These are phyloP conservation scores for Mycena venus DNA, from an alignment of 768 basidiomycete genomes.

Conservation along the genomic window DNA sequence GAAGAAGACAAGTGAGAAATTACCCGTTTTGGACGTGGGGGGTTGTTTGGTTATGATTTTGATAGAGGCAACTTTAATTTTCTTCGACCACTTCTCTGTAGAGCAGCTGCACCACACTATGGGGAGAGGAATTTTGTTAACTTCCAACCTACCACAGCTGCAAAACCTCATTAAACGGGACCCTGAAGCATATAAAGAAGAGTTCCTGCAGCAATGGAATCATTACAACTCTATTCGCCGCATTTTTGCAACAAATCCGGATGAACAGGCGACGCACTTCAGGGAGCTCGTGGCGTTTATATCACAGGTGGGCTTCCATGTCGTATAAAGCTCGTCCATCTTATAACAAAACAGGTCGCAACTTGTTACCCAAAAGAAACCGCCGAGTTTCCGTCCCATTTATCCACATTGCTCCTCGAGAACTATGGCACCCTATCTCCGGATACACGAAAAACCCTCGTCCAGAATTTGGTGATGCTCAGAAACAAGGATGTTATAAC, in stretches of 20 bases:
- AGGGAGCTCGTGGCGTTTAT: constrained; percentile 92
- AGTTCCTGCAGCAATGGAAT: constrained; percentile 97
- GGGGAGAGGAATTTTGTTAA: constrained; percentile 82
- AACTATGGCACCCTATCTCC: constrained; percentile 80
- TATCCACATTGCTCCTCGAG: constrained; percentile 84
- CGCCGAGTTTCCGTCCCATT: constrained; percentile 83
- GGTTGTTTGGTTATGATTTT: neutral
- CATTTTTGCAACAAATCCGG: constrained; percentile 86
- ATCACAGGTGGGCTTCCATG: constrained; percentile 70
- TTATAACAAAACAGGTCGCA: constrained; percentile 67
- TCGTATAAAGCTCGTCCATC: neutral
- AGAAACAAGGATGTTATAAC: constrained; percentile 93
- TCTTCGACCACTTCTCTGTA: neutral
- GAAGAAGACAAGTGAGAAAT: neutral
- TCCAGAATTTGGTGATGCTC: constrained; percentile 94
- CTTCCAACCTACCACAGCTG: constrained; percentile 92
- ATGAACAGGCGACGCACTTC: constrained; percentile 89
- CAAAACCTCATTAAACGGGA: constrained; percentile 98
- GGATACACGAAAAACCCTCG: constrained; percentile 86
- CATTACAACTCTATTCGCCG: constrained; percentile 91
- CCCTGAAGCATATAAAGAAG: constrained; percentile 90
- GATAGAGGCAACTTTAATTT: neutral
- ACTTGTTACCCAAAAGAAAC: constrained; percentile 96
- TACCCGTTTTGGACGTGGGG: neutral
- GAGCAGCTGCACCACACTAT: constrained; percentile 41